Conservation (phyloP, 495 filamentous ascomycete genomes). For the Talaromyces thailandensis region DNA sequence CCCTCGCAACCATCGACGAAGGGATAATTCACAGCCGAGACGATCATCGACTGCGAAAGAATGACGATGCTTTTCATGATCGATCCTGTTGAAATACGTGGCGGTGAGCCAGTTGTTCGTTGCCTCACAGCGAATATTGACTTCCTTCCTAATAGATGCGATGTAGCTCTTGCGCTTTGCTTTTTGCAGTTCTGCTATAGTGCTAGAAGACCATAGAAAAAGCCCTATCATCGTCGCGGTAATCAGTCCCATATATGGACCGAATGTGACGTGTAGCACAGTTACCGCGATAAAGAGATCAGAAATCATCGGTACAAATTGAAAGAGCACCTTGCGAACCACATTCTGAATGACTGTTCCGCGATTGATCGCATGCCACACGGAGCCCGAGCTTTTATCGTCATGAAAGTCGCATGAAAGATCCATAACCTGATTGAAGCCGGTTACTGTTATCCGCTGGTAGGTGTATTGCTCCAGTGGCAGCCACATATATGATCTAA, state of each 20-base stretch:
- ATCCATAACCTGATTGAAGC: conserved; percentile 68
- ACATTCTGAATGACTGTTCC: conserved; percentile 55
- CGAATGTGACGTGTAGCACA: conserved; percentile 62
- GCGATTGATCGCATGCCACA: conserved; percentile 57
- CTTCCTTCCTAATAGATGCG: conserved; percentile 35
- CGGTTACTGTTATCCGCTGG: conserved; percentile 49
- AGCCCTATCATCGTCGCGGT: conserved; percentile 50
- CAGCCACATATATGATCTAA: conserved; percentile 54
- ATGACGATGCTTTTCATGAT: conserved; percentile 56
- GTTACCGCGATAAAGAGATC: conserved; percentile 61
- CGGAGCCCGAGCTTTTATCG: conserved; percentile 61
- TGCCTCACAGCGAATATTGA: conserved; percentile 51
- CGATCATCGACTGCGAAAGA: conserved; percentile 23
- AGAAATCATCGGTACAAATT: conserved; percentile 58
- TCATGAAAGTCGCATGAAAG: conserved; percentile 76
- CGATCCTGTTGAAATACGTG: conserved; percentile 58
- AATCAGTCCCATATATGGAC: conserved; percentile 65
- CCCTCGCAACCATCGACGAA: background rate
- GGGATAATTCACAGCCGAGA: conserved; percentile 8
- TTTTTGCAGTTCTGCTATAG: conserved; percentile 33
- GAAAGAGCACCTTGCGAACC: conserved; percentile 58
- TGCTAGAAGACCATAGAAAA: conserved; percentile 55
- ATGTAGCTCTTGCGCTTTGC: conserved; percentile 28
- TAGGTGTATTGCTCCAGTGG: conserved; percentile 58
- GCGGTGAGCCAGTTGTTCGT: conserved; percentile 64